A percentile compares a stretch with the other conserved stretches of the same genome.
phyloP scores from a whole-genome alignment of 306 rosid species.

The Potentilla sterilis region DNA sequence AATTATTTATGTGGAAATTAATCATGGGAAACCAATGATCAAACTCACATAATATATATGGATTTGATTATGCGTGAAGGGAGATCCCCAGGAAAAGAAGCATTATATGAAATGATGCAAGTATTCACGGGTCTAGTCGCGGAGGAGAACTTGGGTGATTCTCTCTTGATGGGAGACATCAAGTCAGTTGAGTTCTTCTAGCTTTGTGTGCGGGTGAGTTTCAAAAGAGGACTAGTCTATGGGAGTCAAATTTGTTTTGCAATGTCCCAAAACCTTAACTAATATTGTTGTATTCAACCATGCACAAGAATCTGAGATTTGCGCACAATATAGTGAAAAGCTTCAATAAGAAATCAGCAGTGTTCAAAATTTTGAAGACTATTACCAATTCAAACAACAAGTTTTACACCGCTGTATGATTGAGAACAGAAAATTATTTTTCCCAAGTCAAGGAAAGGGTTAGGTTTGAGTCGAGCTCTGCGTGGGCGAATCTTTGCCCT shows the following conservation, averaged over 20 bases:
- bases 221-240: constrained; percentile 1
- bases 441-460: no score
- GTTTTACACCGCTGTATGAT: not conserved
- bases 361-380: not conserved
- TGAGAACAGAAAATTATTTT: no score
- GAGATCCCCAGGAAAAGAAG: constrained; percentile 38
- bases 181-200: constrained; percentile 8
- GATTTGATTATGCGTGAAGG: constrained; percentile 2
- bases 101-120: constrained; percentile 8
- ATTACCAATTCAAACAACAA: not conserved
- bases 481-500: no score
- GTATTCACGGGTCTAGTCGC: constrained; percentile 27
- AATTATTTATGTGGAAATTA: not conserved
- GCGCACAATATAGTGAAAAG: not conserved
- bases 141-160: constrained; percentile 32
- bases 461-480: no score
- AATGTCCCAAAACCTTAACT: not conserved
- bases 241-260: not conserved
- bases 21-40: constrained; percentile 10
- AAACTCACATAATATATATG: not conserved
- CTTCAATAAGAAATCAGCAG: not conserved
- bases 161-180: constrained; percentile 36
- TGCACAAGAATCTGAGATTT: not conserved
- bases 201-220: not conserved
- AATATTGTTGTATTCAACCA: not conserved